Base-by-base conservation (phyloP, 352 stramenopile genomes). In the Phytophthora sp. region DNA sequence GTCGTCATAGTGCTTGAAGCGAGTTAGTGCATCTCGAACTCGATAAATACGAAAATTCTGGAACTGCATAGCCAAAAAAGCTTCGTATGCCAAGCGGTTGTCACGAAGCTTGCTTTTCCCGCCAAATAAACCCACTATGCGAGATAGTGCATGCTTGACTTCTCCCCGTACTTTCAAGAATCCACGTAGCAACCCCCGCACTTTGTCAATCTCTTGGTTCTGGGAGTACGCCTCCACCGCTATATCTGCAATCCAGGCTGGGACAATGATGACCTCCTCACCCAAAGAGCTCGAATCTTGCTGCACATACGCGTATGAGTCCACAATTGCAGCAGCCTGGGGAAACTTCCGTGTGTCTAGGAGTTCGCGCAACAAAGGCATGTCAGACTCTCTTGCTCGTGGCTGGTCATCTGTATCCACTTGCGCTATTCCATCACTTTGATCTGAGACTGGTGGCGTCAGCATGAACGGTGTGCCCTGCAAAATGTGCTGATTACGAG, bases 1-100 rank as follows among this genome's bases (percentile, higher is more conserved):
- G 39, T 90, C 79, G 23, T 72, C 23, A 15, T 77, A 70, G 28
- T 81, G 46, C n/a, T 54, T 60, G 45, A 90, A 88, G 12, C 66
- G 65, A 24, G 70, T 59, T 23, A 87, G 54, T 2, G 77, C 76
- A 17, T 83, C 74, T 11, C 51, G 56, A 1, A 79, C 50, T n/a
- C 73, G 77, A 39, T 66, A 73, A 48, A 88, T 88, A 28, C 38
- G 43, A 52, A 72, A 31, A 1, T 41, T 66, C 21, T 87, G 78
- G 31, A 76, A 70, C 23, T 82, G 74, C 57, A 80, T 72, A 12
- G 68, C 72, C 66, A 77, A 71, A 49, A 74, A 74, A 13, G 76
- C 77, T 1, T 66, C 57, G 31, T 88, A 88, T 9, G 68, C 58
- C 15, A 87, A 46, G 26, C 50, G 53, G 12, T 50, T 51, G 38